These are phyloP conservation scores for Nidularia sp. DNA, from an alignment of 768 basidiomycete species.

Conservation along the genomic window DNA sequence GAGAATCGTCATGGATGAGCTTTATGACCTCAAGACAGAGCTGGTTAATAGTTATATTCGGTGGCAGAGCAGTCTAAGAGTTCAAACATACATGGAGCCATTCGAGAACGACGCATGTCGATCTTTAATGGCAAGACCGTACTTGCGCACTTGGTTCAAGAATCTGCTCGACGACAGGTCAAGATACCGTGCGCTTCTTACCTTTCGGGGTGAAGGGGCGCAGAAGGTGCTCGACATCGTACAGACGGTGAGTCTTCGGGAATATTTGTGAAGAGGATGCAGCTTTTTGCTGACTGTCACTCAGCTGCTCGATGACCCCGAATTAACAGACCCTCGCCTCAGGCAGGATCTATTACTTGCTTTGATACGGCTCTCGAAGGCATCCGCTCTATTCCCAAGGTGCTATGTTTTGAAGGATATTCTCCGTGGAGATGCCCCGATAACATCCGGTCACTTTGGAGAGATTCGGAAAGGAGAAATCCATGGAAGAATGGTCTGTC, in stretches of 20 bases:
- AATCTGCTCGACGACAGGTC: background rate
- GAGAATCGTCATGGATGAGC: too few relatives aligned
- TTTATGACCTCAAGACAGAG: too few relatives aligned
- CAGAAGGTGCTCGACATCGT: background rate
- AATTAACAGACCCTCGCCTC: too few relatives aligned
- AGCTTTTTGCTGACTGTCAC: too few relatives aligned
- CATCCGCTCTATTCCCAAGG: constrained; percentile 1
- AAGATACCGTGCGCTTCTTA: background rate
- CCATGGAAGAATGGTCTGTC: constrained; percentile 1
- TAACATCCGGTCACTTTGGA: constrained; percentile 5
- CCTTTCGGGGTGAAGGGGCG: background rate
- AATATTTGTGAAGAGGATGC: too few relatives aligned
- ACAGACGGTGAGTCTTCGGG: constrained; percentile 30
- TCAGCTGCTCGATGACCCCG: too few relatives aligned
- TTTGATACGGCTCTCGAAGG: constrained; percentile 3
- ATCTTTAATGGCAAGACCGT: background rate
- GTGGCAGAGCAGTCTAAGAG: too few relatives aligned
- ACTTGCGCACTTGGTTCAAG: background rate
- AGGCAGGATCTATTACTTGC: background rate
- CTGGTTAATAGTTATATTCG: too few relatives aligned
- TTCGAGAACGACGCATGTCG: too few relatives aligned
- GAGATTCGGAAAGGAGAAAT: constrained; percentile 5
- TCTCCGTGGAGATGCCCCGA: background rate
- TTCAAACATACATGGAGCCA: too few relatives aligned
- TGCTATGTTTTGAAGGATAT: constrained; percentile 2